Percentiles rank a stretch among this genome's conserved stretches.
Conservation (phyloP, 495 filamentous ascomycete genomes). For the Neurospora cerealis region DNA sequence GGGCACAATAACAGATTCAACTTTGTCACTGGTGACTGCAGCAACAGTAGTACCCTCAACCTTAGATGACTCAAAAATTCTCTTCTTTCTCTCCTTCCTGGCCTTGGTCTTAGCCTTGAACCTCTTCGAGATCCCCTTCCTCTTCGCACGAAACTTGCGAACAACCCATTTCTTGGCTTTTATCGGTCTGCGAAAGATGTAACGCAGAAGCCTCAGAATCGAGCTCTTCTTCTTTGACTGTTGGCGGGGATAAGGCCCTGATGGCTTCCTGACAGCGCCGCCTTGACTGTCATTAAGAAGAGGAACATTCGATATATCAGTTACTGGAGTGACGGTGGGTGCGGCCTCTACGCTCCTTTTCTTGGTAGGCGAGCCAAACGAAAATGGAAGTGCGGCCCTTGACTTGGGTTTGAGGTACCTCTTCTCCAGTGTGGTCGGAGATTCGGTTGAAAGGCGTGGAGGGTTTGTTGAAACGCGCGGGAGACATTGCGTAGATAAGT, state of each 20-base stretch:
- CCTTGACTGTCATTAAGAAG: not conserved
- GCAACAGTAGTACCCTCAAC: not conserved
- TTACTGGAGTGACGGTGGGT: not conserved
- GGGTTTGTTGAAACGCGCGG: constrained; percentile 9
- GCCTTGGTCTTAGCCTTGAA: not conserved
- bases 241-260: not conserved
- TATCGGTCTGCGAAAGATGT: not conserved
- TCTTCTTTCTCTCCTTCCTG: not conserved
- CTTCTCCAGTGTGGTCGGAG: not conserved
- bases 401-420: not conserved
- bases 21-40: not conserved
- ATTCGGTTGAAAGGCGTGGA: not conserved
- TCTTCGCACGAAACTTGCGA: constrained; percentile 9
- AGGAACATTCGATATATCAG: not conserved
- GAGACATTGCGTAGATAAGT: constrained; percentile 12
- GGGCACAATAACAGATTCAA: not conserved
- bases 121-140: constrained; percentile 12
- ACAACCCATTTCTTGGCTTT: constrained; percentile 18
- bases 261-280: not conserved
- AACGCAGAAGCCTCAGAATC: not conserved
- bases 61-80: not conserved
- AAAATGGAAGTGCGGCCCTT: not conserved
- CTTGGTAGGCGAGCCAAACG: not conserved
- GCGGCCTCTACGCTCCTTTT: not conserved
- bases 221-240: not conserved